Base-by-base conservation (phyloP, 2,329 filamentous ascomycete genomes). In the Botrytis squamosa region DNA sequence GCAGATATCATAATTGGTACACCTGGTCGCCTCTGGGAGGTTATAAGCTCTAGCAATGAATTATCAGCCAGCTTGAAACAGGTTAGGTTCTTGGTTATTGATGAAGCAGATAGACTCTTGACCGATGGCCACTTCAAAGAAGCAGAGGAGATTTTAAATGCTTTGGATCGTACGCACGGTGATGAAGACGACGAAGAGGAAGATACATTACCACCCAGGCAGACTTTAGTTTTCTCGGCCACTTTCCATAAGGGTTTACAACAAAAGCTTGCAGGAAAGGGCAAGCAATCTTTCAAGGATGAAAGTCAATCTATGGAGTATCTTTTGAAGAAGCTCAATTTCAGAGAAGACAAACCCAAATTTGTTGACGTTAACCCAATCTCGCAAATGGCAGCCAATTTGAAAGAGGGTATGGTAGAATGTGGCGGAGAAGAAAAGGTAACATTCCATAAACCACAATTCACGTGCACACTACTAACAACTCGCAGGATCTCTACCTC, bases 41-140 rank as follows among this genome's bases (percentile, higher is more conserved):
- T 99, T 9, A 89, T 98, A 74, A 94, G 92, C 81, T 89, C 90
- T 1, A 93, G 92, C 63, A 87, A 88, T 18, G 89, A 90, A 9
- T 83, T 97, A 36, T 88, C 95, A 73, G 84, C 85, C 3, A 88
- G 90, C 3, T 90, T 99, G 79, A 91, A 91, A 80, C 84, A 88
- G 68, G 91, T 97, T 66, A 87, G 88, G 68, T 98, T 95, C 81
- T 84, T 99, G 3, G 94, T 98, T 0, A 88, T 99, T 1, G 96
- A 99, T 78, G 96, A 99, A 82, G 96, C 96, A 0, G 96, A 99
- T 84, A 88, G 96, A 70, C 86, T 99, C 29, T 87, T 99, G 75
- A 96, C 94, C 70, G 93, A 97, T 77, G 96, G 96, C 0, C 93
- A 98, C 80, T 99, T 97, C 84, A 95, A 98, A 82, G 96, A 99